Conservation (phyloP, 2,329 filamentous ascomycete genomes). For the Talaromyces sp. region DNA sequence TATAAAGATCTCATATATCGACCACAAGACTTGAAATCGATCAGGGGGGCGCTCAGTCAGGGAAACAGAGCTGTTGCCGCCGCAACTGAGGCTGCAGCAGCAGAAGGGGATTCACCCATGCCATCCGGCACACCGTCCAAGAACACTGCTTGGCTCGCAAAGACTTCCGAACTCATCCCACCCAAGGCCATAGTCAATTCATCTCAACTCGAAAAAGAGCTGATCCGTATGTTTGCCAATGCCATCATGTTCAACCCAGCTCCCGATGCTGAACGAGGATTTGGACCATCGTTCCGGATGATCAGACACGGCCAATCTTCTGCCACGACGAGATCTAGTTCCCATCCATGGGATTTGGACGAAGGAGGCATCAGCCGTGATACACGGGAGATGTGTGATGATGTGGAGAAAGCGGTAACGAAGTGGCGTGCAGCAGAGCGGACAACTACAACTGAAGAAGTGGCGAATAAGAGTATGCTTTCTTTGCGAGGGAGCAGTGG, state of each 20-base stretch:
- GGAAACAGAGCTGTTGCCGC: constrained; percentile 44
- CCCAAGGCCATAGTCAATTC: constrained; percentile 91
- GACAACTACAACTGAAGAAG: constrained; percentile 34
- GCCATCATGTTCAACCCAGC: constrained; percentile 98
- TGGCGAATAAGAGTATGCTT: constrained; percentile 37
- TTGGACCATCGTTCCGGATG: constrained; percentile 59
- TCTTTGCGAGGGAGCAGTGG: constrained; percentile 37
- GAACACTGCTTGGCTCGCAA: constrained; percentile 44
- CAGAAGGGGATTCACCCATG: constrained; percentile 53
- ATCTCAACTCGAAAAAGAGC: constrained; percentile 83
- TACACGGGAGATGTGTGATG: constrained; percentile 82
- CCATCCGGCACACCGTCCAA: constrained; percentile 37
- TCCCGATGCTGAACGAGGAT: constrained; percentile 67
- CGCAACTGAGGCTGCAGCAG: constrained; percentile 56
- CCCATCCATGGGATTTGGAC: constrained; percentile 64
- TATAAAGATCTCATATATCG: constrained; percentile 71
- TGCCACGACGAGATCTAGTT: constrained; percentile 25
- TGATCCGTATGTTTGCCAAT: constrained; percentile 96
- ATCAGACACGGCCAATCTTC: constrained; percentile 40
- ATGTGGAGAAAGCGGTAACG: constrained; percentile 74
- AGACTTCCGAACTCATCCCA: constrained; percentile 73
- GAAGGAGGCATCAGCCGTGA: constrained; percentile 87
- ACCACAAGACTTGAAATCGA: constrained; percentile 73
- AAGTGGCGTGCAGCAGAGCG: constrained; percentile 71
- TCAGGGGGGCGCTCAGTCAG: constrained; percentile 65